Evolutionary conservation across 805 yeast genomes (phyloP).

Genomic region (Starmerella bombicola): DNA sequence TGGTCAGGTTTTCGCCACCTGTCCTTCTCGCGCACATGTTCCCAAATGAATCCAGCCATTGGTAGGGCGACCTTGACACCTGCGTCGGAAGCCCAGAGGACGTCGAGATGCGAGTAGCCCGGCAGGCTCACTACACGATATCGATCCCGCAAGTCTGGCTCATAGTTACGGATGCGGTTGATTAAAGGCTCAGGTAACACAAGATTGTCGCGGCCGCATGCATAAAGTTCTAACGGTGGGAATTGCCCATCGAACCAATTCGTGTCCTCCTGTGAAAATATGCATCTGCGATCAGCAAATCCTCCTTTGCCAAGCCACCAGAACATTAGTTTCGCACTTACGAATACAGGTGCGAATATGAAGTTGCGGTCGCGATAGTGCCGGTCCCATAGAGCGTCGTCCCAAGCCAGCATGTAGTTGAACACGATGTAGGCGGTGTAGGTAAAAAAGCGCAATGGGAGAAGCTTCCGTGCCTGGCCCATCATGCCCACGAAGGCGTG

Average conservation of each 20-base stretch:
- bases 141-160: slow-evolving; percentile 27
- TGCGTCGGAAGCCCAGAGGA: slow-evolving; percentile 80
- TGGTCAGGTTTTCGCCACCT: slow-evolving; percentile 5
- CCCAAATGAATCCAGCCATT: slow-evolving; percentile 25
- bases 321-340: slow-evolving; percentile 67
- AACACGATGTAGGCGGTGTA: slow-evolving; percentile 67
- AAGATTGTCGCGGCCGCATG: slow-evolving; percentile 61
- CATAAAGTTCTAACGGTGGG: slow-evolving; percentile 53
- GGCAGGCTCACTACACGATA: slow-evolving; percentile 35
- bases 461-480: slow-evolving; percentile 42
- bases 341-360: slow-evolving; percentile 72
- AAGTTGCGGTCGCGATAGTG: slow-evolving; percentile 60
- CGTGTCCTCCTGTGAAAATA: slow-evolving; percentile 39
- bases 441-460: slow-evolving; percentile 47
- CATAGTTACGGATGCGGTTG: slow-evolving; percentile 50
- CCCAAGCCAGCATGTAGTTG: slow-evolving; percentile 80
- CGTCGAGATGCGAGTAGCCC: slow-evolving; percentile 77
- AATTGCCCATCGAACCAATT: slow-evolving; percentile 33
- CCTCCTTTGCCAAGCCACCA: slow-evolving; percentile 74
- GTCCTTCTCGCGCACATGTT: slow-evolving; percentile 8
- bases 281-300: slow-evolving; percentile 40
- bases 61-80: slow-evolving; percentile 49
- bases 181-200: slow-evolving; percentile 64
- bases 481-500: slow-evolving; percentile 68
- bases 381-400: slow-evolving; percentile 61